A percentile compares a stretch with the other conserved stretches of the same genome.
Conservation (phyloP, 129 eudicot genomes). For the Erigeron canadensis region DNA sequence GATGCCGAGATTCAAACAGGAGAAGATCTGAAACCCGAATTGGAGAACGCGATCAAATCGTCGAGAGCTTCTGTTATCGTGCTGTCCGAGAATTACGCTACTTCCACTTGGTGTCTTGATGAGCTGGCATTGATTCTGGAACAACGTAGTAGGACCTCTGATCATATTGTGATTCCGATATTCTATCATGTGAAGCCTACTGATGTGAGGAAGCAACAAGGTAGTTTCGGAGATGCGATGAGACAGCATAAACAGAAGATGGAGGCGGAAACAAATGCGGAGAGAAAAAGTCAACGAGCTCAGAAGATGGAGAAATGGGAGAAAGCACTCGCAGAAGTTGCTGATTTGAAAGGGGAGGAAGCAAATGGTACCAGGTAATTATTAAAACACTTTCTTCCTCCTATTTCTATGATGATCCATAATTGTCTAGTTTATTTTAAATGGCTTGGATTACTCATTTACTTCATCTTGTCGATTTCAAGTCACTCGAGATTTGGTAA, state of each 20-base stretch:
- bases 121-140: constrained; percentile 15
- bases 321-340: constrained; percentile 20
- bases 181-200: constrained; percentile 18
- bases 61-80: constrained; percentile 14
- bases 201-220: constrained; percentile 22
- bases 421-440: neutral
- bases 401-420: neutral
- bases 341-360: constrained; percentile 14
- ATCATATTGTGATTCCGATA: constrained; percentile 3
- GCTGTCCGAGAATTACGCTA: constrained; percentile 11
- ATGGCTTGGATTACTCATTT: no score
- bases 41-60: constrained; percentile 11
- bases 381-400: neutral
- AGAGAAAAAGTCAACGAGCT: constrained; percentile 3
- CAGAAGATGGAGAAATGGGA: constrained; percentile 18
- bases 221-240: constrained; percentile 18
- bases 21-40: constrained; percentile 15
- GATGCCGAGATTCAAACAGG: constrained; percentile 11
- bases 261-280: constrained; percentile 3
- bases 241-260: neutral
- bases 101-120: constrained; percentile 25
- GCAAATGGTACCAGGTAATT: constrained; percentile 15
- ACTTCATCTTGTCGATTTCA: no score
- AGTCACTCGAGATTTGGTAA: no score
- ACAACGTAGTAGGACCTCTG: constrained; percentile 9